Conservation (phyloP, 495 filamentous ascomycete genomes). For the Thermothielavioides terrestris region DNA sequence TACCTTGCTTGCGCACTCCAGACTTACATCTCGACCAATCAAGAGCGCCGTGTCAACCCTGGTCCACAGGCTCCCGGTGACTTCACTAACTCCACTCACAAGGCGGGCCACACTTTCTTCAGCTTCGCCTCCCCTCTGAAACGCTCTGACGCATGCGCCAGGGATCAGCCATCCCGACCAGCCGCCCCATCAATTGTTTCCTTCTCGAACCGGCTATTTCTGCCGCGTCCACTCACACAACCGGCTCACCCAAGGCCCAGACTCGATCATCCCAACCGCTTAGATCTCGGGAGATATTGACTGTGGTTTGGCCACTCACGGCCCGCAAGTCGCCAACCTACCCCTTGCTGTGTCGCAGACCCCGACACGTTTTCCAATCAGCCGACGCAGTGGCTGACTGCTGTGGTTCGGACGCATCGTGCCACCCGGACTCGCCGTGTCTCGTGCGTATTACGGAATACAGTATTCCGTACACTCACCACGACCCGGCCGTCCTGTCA, state of each 20-base stretch:
- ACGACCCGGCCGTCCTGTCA: slow-evolving; percentile 16
- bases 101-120: slow-evolving; percentile 24
- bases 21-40: background rate
- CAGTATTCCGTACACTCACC: too few relatives aligned
- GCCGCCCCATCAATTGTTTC: slow-evolving; percentile 1
- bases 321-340: background rate
- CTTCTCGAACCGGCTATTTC: slow-evolving; percentile 9
- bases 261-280: background rate
- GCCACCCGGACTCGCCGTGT: slow-evolving; percentile 19
- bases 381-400: background rate
- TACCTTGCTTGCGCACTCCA: background rate
- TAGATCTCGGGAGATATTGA: background rate
- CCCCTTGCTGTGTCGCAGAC: background rate
- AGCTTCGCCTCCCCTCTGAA: slow-evolving; percentile 23
- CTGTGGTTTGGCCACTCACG: background rate
- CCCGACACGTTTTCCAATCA: background rate
- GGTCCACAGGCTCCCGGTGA: too few relatives aligned
- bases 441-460: too few relatives aligned
- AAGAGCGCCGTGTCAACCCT: background rate
- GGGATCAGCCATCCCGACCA: slow-evolving; percentile 15
- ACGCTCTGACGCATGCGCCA: slow-evolving; percentile 27
- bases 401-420: background rate
- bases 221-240: slow-evolving; percentile 1
- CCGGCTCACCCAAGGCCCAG: background rate
- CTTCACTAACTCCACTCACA: too few relatives aligned